A percentile compares a stretch with the other conserved stretches of the same genome.
phyloP scores from a whole-genome alignment of 1,284 basidiomycete genomes.

The Cerrena zonata region DNA sequence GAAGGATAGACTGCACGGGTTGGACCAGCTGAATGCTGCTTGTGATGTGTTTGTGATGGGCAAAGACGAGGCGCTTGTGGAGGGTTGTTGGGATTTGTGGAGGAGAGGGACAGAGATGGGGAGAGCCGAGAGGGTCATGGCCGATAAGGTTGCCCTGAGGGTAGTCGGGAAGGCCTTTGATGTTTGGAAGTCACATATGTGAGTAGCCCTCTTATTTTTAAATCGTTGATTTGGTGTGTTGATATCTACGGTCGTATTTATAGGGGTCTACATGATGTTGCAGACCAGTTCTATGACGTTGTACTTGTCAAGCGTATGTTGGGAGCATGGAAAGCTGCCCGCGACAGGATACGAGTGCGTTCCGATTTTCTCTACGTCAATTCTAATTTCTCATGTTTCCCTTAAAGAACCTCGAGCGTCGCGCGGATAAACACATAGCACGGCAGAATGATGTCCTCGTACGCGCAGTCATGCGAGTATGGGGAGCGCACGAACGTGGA shows the following conservation, averaged over 20 bases:
- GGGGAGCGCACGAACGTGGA: conserved; percentile 69
- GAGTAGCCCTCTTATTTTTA: conserved; percentile 24
- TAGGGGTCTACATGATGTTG: conserved; percentile 41
- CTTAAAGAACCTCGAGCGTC: conserved; percentile 42
- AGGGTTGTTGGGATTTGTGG: conserved; percentile 53
- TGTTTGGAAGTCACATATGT: conserved; percentile 55
- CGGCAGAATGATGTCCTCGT: conserved; percentile 61
- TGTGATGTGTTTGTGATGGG: conserved; percentile 43
- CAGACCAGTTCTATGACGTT: conserved; percentile 40
- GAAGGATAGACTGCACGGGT: conserved; percentile 37
- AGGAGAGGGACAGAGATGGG: conserved; percentile 38
- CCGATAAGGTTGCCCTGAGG: conserved; percentile 39
- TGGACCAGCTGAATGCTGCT: conserved; percentile 39
- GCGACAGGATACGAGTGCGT: conserved; percentile 47
- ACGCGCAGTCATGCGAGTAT: conserved; percentile 60
- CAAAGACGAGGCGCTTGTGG: conserved; percentile 31
- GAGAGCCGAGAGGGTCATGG: conserved; percentile 39
- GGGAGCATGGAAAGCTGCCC: conserved; percentile 50
- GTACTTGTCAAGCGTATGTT: conserved; percentile 42
- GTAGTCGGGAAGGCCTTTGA: conserved; percentile 42
- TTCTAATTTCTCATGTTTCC: neutral
- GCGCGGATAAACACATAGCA: conserved; percentile 51
- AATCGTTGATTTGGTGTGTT: conserved; percentile 12
- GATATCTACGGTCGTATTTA: no score
- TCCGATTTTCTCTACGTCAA: conserved; percentile 1